Conservation (phyloP, 2,329 filamentous ascomycete genomes). For the Phialophora tarda region DNA sequence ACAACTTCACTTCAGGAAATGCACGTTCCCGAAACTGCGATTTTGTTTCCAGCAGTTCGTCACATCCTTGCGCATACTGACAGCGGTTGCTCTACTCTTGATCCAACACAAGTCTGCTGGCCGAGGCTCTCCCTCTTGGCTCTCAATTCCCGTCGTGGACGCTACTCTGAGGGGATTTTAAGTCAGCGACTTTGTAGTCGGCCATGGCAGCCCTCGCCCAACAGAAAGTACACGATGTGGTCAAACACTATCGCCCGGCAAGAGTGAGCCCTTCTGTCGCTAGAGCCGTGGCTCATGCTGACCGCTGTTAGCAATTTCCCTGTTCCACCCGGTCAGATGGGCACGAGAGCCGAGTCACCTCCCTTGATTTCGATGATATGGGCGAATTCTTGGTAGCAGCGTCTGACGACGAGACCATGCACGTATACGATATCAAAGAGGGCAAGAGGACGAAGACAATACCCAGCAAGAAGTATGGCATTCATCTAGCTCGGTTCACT, state of each 20-base stretch:
- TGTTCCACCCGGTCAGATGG: conserved; percentile 43
- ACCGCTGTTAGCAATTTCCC: conserved; percentile 60
- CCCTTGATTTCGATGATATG: conserved; percentile 94
- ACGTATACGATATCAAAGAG: conserved; percentile 92
- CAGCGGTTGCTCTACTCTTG: neutral
- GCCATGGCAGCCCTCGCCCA: conserved; percentile 33
- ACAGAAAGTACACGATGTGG: conserved; percentile 76
- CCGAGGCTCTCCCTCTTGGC: neutral
- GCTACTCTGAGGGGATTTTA: neutral
- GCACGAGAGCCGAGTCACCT: conserved; percentile 71
- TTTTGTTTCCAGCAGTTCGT: neutral
- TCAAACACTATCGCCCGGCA: conserved; percentile 76
- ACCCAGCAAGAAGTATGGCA: conserved; percentile 95
- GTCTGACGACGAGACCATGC: conserved; percentile 91
- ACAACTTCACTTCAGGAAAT: neutral
- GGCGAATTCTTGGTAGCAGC: conserved; percentile 91
- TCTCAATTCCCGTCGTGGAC: neutral
- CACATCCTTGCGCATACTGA: neutral
- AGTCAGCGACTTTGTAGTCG: neutral
- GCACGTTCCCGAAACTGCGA: neutral
- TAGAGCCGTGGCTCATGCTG: neutral
- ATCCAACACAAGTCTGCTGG: neutral
- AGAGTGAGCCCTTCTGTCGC: conserved; percentile 61
- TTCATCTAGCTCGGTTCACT: conserved; percentile 91
- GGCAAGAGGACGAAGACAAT: conserved; percentile 87